Evolutionary conservation across 78 protist genomes (phyloP), one percentile per base, ranked within the genome.

Genomic region (Tieghemostelium lacteum): DNA sequence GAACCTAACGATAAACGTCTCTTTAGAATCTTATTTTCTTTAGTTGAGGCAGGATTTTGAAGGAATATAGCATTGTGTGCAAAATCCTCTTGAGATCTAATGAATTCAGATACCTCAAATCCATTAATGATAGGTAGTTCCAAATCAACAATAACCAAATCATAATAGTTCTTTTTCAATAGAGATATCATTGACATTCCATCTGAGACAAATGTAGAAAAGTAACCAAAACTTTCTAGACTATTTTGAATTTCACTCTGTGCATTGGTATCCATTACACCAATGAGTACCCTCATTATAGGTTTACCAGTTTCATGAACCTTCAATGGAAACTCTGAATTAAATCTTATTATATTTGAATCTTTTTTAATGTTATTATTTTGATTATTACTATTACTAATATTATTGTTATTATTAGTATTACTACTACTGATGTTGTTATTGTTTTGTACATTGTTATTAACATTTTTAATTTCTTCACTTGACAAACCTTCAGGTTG

Each of bases 121-220:
- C 88, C 88, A 64, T 49, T 50, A 0, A 31, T 22, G 10, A 55
- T 40, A 26, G 73, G 76, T 31, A 80, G 28, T 2, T 80, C 76
- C 16, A 80, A 19, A 22, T 80, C 73, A 37, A 80, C 67, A 2
- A 80, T 24, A 1, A 80, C 37, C 29, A 80, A 28, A 67, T 80
- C 88, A 67, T 80, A 80, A 22, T 67, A 80, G n/a, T 80, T 80
- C 88, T 80, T 80, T 64, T 80, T 64, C 0, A 73, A 31, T 14
- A 80, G 7, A 0, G 88, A 80, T 12, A 80, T 16, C 2, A 67
- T 5, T 6, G 66, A 7, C 6, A 31, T 16, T 29, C 88, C 88
- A 50, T 80, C 88, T 0, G 63, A 34, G 0, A 67, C 88, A 64
- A 80, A 55, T 1, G 77, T 64, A 24, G 54, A 80, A 29, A 60